phyloP scores from a whole-genome alignment of 768 basidiomycete genomes.

The Termitomyces sp. region DNA sequence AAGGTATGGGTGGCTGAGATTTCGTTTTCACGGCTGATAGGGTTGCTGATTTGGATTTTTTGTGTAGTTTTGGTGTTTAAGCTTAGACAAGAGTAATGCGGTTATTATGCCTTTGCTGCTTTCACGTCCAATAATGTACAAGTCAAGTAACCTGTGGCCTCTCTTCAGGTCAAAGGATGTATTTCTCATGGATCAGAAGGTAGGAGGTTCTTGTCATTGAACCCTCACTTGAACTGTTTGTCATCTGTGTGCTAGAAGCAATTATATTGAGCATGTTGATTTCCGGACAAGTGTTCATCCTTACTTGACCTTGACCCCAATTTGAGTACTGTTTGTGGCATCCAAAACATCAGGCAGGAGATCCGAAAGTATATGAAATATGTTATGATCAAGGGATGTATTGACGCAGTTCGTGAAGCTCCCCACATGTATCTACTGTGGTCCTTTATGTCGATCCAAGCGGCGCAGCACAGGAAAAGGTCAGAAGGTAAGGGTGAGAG shows the following conservation, averaged over 20 bases:
- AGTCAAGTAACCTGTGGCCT: too few relatives aligned
- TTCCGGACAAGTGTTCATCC: background rate
- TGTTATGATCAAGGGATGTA: background rate
- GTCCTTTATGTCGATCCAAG: background rate
- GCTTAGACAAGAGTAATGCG: background rate
- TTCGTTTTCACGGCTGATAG: background rate
- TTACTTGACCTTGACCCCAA: too few relatives aligned
- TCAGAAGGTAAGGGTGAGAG: background rate
- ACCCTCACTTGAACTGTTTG: too few relatives aligned
- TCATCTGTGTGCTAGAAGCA: background rate
- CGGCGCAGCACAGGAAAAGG: background rate
- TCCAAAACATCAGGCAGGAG: too few relatives aligned
- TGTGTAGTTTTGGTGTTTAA: background rate
- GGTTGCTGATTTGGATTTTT: background rate
- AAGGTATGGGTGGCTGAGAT: conserved; percentile 21
- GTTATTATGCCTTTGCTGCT: background rate
- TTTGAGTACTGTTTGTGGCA: too few relatives aligned
- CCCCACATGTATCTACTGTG: background rate
- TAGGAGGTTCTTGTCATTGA: too few relatives aligned
- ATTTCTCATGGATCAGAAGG: too few relatives aligned
- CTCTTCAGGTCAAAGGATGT: too few relatives aligned
- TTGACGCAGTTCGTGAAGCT: background rate
- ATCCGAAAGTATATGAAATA: background rate
- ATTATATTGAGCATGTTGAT: background rate
- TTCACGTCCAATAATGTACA: too few relatives aligned